phyloP scores from a whole-genome alignment of 2,329 filamentous ascomycete species.

The Talaromyces funiculosus region DNA sequence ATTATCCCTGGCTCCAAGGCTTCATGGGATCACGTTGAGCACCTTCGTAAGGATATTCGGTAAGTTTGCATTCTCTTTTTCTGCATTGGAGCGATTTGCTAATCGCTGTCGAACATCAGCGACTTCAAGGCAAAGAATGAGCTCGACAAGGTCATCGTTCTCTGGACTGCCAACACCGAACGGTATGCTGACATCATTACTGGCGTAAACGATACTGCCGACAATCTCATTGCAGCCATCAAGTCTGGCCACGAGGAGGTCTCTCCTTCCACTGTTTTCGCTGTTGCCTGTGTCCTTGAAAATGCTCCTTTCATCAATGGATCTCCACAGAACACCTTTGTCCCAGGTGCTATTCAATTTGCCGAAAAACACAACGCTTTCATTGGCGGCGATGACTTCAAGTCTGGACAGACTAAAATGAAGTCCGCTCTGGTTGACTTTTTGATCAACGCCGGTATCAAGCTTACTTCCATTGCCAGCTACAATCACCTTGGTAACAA shows the following conservation, averaged over 20 bases:
- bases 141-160: constrained; percentile 92
- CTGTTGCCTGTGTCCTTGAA: constrained; percentile 89
- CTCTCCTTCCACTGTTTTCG: constrained; percentile 92
- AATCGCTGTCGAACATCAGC: constrained; percentile 35
- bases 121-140: constrained; percentile 82
- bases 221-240: constrained; percentile 85
- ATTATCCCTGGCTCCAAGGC: constrained; percentile 77
- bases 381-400: constrained; percentile 98
- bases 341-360: constrained; percentile 83
- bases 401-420: constrained; percentile 99
- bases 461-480: constrained; percentile 94
- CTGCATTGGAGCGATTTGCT: not conserved
- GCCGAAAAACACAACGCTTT: constrained; percentile 83
- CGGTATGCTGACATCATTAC: constrained; percentile 82
- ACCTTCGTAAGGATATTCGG: constrained; percentile 88
- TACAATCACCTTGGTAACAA: constrained; percentile 99
- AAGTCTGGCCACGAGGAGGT: constrained; percentile 82
- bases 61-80: constrained; percentile 33
- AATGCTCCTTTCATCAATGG: constrained; percentile 95
- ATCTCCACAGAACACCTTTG: constrained; percentile 98
- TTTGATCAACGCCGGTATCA: constrained; percentile 96
- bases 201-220: constrained; percentile 93
- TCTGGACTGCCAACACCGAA: constrained; percentile 99
- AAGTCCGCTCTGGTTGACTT: constrained; percentile 98
- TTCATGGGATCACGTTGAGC: constrained; percentile 79